phyloP scores from a whole-genome alignment of 106 monocot genomes.

The Platanthera guangdongensis region DNA sequence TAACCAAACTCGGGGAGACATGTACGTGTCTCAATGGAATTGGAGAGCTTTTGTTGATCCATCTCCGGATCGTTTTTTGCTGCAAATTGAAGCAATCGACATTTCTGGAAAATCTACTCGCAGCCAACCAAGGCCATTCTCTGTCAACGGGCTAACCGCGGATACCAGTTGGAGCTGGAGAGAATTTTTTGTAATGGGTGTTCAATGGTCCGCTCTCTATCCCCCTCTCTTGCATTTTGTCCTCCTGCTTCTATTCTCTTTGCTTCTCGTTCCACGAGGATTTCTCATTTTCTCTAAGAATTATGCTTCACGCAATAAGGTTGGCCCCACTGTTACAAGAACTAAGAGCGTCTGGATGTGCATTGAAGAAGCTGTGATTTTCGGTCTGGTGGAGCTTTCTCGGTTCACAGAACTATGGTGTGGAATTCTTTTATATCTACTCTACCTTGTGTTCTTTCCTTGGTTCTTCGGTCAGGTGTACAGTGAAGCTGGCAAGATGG shows the following conservation, averaged over 20 bases:
- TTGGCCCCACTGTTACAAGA: slow-evolving; percentile 9
- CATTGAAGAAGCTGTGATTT: slow-evolving; percentile 27
- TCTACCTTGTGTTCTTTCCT: slow-evolving; percentile 63
- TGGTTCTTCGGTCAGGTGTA: slow-evolving; percentile 84
- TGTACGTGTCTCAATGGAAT: slow-evolving; percentile 76
- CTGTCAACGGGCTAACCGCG: slow-evolving; percentile 64
- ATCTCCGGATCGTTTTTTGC: slow-evolving; percentile 69
- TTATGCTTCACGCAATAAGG: slow-evolving; percentile 19
- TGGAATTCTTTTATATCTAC: slow-evolving; percentile 41
- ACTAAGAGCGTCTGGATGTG: slow-evolving; percentile 15
- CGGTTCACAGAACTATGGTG: slow-evolving; percentile 59
- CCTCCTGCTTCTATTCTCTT: slow-evolving; percentile 38
- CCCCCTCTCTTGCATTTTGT: slow-evolving; percentile 35
- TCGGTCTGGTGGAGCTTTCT: slow-evolving; percentile 50
- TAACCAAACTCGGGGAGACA: slow-evolving; percentile 53
- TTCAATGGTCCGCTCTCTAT: slow-evolving; percentile 65
- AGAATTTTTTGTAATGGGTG: slow-evolving; percentile 88
- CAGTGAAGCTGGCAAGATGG: slow-evolving; percentile 34
- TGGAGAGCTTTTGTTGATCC: slow-evolving; percentile 85
- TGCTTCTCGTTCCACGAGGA: slow-evolving; percentile 57
- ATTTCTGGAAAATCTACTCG: slow-evolving; percentile 42
- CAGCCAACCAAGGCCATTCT: slow-evolving; percentile 78
- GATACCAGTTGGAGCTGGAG: slow-evolving; percentile 75
- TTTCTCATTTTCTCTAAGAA: slow-evolving; percentile 33
- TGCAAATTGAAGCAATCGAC: slow-evolving; percentile 80